Evolutionary conservation across 345 rosid genomes (phyloP), one percentile per base, ranked within the genome.

Genomic region (Populus nigra): DNA sequence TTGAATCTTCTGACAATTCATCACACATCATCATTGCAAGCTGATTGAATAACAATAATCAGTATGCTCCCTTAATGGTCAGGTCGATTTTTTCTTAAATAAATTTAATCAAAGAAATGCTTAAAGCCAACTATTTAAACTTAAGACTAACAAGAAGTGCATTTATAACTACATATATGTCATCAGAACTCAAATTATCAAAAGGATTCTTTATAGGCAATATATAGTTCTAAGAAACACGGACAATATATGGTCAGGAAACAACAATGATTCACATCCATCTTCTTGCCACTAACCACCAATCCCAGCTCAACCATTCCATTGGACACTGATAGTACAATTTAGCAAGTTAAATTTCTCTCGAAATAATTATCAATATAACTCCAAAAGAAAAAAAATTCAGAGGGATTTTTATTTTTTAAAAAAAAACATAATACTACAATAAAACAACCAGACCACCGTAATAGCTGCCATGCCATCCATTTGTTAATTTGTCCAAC

Each of bases 1-100:
- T 86, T 80, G 80, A 84, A 75, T 85, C 89, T 84, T 86, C 92
- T 61, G 89, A 88, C 69, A 78, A 88, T 80, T 84, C 90, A 88
- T 91, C 92, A 91, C 97, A 91, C 94, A 88, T 91, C 95, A 88
- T 91, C 95, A 86, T 89, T 93, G 94, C 93, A 90, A 93, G 94
- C 94, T 91, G 93, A 86, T 87, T 82, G 80, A 87, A 88, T 76
- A 84, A 86, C 88, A 87, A 81, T 75, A 79, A 88, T 90, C 88
- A 90, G 91, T 88, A 82, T 73, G 72, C 82, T 79, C 68, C 70
- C 71, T 67, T 61, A 59, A 62, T 72, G 47, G 61, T 65, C 36
- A 65, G 59, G 57, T 41, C 11, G 68, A 66, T 74, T 79, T 86
- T 76, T 65, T 77, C 36, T 75, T 29, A 47, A 25, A 83, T 50